These are phyloP conservation scores for Candida nemodendra DNA, from an alignment of 805 yeast species.

Conservation along the genomic window DNA sequence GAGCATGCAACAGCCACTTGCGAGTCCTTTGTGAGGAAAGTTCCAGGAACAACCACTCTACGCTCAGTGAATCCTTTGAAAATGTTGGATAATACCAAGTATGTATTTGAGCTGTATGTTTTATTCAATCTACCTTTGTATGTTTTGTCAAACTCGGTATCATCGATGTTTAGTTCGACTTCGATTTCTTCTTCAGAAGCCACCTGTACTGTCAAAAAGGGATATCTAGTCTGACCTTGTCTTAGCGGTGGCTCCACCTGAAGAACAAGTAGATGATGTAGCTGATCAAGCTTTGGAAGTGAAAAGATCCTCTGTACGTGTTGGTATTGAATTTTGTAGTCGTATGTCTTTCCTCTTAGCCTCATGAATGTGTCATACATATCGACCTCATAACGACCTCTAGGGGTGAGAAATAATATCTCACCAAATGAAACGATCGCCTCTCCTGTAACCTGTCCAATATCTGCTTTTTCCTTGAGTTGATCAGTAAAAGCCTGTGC, in stretches of 20 bases:
- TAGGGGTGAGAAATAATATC: slow-evolving; percentile 88
- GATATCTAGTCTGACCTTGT: slow-evolving; percentile 97
- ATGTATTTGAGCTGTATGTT: slow-evolving; percentile 73
- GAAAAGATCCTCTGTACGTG: slow-evolving; percentile 89
- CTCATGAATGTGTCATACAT: slow-evolving; percentile 85
- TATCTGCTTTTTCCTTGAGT: slow-evolving; percentile 87
- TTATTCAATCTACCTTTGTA: slow-evolving; percentile 75
- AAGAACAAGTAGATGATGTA: slow-evolving; percentile 80
- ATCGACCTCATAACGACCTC: slow-evolving; percentile 98
- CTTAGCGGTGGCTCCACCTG: slow-evolving; percentile 97
- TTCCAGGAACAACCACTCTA: slow-evolving; percentile 80
- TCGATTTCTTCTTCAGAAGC: slow-evolving; percentile 88
- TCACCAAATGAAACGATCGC: slow-evolving; percentile 92
- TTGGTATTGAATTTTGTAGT: slow-evolving; percentile 87
- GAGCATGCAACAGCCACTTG: slow-evolving; percentile 91
- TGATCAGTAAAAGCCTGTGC: slow-evolving; percentile 89
- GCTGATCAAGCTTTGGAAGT: slow-evolving; percentile 91
- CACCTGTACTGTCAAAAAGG: slow-evolving; percentile 87
- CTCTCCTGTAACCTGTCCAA: slow-evolving; percentile 92
- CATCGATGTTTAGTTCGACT: slow-evolving; percentile 81
- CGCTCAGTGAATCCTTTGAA: slow-evolving; percentile 88
- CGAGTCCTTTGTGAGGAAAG: slow-evolving; percentile 69
- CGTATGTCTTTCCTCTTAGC: slow-evolving; percentile 95
- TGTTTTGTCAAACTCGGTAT: slow-evolving; percentile 71
- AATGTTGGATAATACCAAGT: slow-evolving; percentile 82